These are phyloP conservation scores for Croton setiger DNA, from an alignment of 441 rosid species.

Conservation along the genomic window DNA sequence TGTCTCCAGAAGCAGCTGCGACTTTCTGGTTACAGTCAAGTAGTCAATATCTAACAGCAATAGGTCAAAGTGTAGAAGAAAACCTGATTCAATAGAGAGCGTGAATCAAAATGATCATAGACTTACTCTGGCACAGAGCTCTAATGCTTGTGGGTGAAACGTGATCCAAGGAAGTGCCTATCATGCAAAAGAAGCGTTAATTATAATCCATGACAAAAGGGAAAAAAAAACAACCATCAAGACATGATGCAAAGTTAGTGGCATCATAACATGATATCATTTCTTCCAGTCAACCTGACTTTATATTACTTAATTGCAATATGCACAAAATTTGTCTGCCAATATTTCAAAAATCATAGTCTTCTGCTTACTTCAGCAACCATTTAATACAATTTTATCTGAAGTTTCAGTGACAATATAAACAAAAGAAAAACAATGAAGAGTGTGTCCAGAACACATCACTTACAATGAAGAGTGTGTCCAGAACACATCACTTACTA, in stretches of 20 bases:
- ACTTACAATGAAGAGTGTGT: no score
- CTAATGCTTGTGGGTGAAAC: slow-evolving; percentile 79
- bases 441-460: not conserved
- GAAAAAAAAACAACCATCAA: no score
- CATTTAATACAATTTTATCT: not conserved
- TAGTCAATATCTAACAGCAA: no score
- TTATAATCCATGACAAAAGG: no score
- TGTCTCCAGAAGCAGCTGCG: slow-evolving; percentile 94
- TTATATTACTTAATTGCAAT: no score
- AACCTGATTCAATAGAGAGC: no score
- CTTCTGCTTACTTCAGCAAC: not conserved
- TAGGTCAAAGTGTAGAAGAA: no score
- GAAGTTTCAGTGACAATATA: not conserved
- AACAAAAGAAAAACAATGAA: not conserved
- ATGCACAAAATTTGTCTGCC: no score
- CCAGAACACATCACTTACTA: not conserved
- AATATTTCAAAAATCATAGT: not conserved
- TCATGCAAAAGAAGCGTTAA: slow-evolving; percentile 17
- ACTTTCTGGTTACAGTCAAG: slow-evolving; percentile 63
- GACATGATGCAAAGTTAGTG: no score
- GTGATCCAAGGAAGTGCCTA: slow-evolving; percentile 61
- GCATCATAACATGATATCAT: no score
- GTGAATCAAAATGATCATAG: no score
- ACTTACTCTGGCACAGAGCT: slow-evolving; percentile 95
- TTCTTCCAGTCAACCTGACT: no score